Evolutionary conservation across 495 filamentous ascomycete genomes (phyloP), one percentile per base, ranked within the genome.

Genomic region (Podospora pseudocomata): DNA sequence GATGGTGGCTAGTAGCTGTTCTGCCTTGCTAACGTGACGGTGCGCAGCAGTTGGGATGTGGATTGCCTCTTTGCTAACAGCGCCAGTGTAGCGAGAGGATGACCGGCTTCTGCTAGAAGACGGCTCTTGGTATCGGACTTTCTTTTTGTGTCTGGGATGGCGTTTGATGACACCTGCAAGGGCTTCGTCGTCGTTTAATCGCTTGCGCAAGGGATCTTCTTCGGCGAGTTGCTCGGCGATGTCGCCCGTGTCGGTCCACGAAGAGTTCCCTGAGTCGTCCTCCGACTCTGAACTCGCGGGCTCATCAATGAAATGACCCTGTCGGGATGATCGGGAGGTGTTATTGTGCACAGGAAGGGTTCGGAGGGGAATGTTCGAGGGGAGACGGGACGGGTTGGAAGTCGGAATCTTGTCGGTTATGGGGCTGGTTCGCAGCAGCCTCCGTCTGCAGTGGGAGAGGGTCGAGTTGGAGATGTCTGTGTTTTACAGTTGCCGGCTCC

Each of bases 231-330:
- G 94, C 81, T 97, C 93, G 71, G 91, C 91, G 68, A 98, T 86
- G 80, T 97, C 95, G 64, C 93, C 95, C 60, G 93, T 95, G 75
- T 97, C 92, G 75, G 92, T 92, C 93, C 92, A 97, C 32, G 92
- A 94, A 71, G 90, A 92, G 74, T 85, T 26, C 30, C 32, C 61
- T 15, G 61, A 63, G 74, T 74, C 76, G 75, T 75, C 76, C 64
- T 78, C 74, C 53, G 72, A 74, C 32, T 57, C 66, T 4, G 75
- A 74, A 59, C 60, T 72, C 66, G 74, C 72, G 60, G 75, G 70
- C 68, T 75, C 67, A 66, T 74, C 71, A 71, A 61, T 67, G 75
- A 68, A 71, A 70, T 62, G 72, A 68, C 66, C 74, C 67, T 70
- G 75, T 60, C 75, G 75, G 73, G 77, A 79, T 67, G 77, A 79